These are phyloP conservation scores for Dichomitus squalens DNA, from an alignment of 1,284 basidiomycete genomes.

Conservation along the genomic window DNA sequence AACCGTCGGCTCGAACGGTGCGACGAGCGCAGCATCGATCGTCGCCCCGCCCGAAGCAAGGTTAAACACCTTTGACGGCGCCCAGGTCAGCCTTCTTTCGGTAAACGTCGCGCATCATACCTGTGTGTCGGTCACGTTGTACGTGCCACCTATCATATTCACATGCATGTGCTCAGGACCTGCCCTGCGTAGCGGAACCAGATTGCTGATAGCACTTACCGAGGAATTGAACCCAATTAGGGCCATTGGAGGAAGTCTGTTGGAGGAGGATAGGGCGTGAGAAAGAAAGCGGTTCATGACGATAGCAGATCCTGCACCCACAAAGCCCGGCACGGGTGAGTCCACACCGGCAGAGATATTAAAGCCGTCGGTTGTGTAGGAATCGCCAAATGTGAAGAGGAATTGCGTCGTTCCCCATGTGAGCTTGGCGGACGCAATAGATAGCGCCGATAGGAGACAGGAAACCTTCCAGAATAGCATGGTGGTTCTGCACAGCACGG, in stretches of 20 bases:
- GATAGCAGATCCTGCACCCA: conserved; percentile 34
- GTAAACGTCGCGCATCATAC: conserved; percentile 28
- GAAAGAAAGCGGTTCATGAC: conserved; percentile 13
- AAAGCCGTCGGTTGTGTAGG: conserved; percentile 53
- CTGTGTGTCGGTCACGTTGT: conserved; percentile 58
- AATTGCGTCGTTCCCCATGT: conserved; percentile 40
- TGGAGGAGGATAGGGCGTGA: conserved; percentile 18
- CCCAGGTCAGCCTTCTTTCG: conserved; percentile 7
- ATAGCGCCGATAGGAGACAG: conserved; percentile 19
- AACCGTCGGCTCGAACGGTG: conserved; percentile 57
- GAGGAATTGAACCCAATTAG: conserved; percentile 62
- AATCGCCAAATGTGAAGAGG: conserved; percentile 62
- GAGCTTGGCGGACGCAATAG: conserved; percentile 25
- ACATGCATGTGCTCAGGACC: conserved; percentile 11
- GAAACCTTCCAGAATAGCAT: conserved; percentile 20
- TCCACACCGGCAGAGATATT: conserved; percentile 60
- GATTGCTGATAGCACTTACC: conserved; percentile 38
- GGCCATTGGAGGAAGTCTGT: conserved; percentile 62
- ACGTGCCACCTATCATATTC: conserved; percentile 38
- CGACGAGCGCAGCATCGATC: conserved; percentile 60
- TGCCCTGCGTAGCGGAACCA: conserved; percentile 1
- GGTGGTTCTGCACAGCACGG: conserved; percentile 14
- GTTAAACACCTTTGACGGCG: conserved; percentile 50
- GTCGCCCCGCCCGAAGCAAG: conserved; percentile 64
- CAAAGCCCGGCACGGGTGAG: conserved; percentile 54